Evolutionary conservation across 768 basidiomycete genomes (phyloP), one percentile per base, ranked within the genome.

Genomic region (Mycena galopus): DNA sequence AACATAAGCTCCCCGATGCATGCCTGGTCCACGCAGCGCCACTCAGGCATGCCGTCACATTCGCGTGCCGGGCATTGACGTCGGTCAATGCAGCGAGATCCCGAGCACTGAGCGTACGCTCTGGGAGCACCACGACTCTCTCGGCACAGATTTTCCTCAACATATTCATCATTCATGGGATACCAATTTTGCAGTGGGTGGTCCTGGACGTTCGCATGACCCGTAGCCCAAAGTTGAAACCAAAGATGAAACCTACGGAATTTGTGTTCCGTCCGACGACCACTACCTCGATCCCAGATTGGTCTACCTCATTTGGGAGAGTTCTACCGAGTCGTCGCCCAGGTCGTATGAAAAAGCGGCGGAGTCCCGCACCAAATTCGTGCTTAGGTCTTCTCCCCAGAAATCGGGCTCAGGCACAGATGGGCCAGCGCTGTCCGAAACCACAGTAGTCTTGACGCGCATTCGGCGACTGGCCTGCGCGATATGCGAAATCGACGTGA

Each of bases 301-400:
- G 59, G 1, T 51, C 27, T 0, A 11, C 14, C 1, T 33, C 30
- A 2, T 69, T 61, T 16, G 23, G 21, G 39, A 56, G 27, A 61
- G 29, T 11, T 37, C 35, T 2, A 69, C 29, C 0, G 61, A 69
- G 4, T 14, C 1, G 27, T 62, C 60, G 0, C 68, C 68, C 23
- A 69, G 60, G 5, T 30, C 11, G n/a, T 63, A 69, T 0, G 68
- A 39, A 47, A 69, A 69, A 14, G 3, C 27, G 10, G 35, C 25
- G 16, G 60, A 59, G 0, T 12, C 2, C 12, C 67, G 25, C 14
- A 60, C 67, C 21, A 10, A 17, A n/a, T 32, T 60, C 8, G 67
- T 69, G 9, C 25, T 37, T 8, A 69, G 21, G 25, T 69, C 67
- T 2, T 69, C 59, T n/a, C 19, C 50, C 59, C 58, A 68, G 17